Evolutionary conservation across 768 basidiomycete genomes (phyloP), one percentile per base, ranked within the genome.

Genomic region (Macrocybe gigantea): DNA sequence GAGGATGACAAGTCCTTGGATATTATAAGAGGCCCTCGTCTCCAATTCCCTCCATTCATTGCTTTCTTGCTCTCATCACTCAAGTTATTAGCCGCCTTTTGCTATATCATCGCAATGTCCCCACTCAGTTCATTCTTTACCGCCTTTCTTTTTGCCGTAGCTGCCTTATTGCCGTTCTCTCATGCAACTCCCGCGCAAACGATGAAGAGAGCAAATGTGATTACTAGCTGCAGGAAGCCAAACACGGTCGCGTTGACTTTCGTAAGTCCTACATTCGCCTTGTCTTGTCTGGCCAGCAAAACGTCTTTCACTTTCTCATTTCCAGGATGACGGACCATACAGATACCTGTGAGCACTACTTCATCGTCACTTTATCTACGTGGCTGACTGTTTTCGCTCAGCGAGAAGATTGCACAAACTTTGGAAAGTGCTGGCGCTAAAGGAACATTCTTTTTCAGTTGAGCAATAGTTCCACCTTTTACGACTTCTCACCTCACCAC

Each of bases 371-470:
- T 38, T 9, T 14, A 1, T 15, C 15, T 22, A 22, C 13, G 22
- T 47, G 1, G 44, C 10, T 37, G 7, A 1, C 31, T 33, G 33
- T 22, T 22, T 7, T 13, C 22, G 6, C 22, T 10, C 42, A 71
- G 69, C 5, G 59, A 65, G 42, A 64, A 71, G 41, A 54, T 71
- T 41, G 61, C 60, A 50, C 62, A 70, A 33, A 60, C 67, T 8
- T 57, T 72, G 8, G 54, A 55, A 3, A 59, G 56, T 11, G 64
- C 61, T 37, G 63, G 62, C 37, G 67, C 65, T 5, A 69, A 58
- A 7, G 73, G 65, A 6, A 73, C 73, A 0, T 74, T 74, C 54
- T 74, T 73, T 62, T 66, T 70, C 53, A 71, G 22, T 22, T 22
- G 22, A 22, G 22, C 22, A 22, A 2, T 4, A 4, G 70, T 70